Evolutionary conservation across 2,329 filamentous ascomycete genomes (phyloP), one percentile per base, ranked within the genome.

Genomic region (Xylariaceae sp.): DNA sequence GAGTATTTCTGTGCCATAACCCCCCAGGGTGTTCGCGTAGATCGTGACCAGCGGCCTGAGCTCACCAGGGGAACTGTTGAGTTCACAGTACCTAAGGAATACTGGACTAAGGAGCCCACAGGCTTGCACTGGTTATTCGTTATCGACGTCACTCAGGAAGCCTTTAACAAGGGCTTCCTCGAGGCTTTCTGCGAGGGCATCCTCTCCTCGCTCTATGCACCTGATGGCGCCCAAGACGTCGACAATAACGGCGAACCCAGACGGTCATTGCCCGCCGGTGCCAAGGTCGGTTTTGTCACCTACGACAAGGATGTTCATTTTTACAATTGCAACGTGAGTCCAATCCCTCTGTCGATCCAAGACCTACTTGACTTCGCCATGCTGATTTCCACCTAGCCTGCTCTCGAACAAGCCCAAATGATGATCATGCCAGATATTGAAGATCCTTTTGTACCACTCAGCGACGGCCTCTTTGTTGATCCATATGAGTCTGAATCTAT

Each of bases 291-390:
- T 40, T 95, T 98, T 64, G 83, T 97, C 52, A 96, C 93, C 1
- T 98, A 86, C 64, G 93, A 98, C 71, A 92, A 89, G 67, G 90
- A 96, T 59, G 86, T 98, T 48, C 93, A 98, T 64, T 98, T 97
- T 66, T 98, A 97, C 74, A 97, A 97, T 61, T 82, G 95, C 58
- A 89, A 84, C 60, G 83, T 88, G 72, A 71, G 84, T 25, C 41
- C 19, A 16, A 32, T 5, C 10, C 23, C 6, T 4, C 14, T 34
- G 20, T 40, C 7, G 11, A 10, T 14, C 6, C 7, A 12, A 37
- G 27, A 17, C 6, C 14, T 3, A 21, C n/a, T 32, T 19, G n/a
- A 19, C 17, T 37, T 37, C 11, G 34, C 36, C 6, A 1, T 44
- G 22, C 33, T 50, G 43, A 53, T 45, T 29, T 48, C 50, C 36